These are phyloP conservation scores for Hemileia vastatrix DNA, from an alignment of 1,284 basidiomycete species.

Conservation along the genomic window DNA sequence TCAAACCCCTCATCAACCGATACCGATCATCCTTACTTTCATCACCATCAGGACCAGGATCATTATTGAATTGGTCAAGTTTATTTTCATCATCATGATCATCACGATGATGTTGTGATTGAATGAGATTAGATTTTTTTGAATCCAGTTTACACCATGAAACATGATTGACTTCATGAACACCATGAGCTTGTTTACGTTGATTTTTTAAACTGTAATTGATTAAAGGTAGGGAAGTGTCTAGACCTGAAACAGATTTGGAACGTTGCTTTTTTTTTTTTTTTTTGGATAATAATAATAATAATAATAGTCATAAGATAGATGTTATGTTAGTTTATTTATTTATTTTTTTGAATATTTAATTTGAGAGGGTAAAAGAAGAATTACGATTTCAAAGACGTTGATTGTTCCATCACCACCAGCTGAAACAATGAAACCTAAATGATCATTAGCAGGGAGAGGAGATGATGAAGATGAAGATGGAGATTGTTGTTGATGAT, in stretches of 20 bases:
- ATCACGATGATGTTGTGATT: conserved; percentile 13
- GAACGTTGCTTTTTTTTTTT: conserved; percentile 19
- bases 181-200: conserved; percentile 55
- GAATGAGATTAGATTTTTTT: conserved; percentile 18
- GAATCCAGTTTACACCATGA: conserved; percentile 54
- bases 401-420: conserved; percentile 68
- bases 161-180: conserved; percentile 66
- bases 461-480: no score
- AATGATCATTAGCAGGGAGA: conserved; percentile 33
- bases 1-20: conserved; percentile 53
- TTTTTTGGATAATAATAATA: conserved; percentile 15
- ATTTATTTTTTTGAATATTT: no score
- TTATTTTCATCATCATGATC: conserved; percentile 28
- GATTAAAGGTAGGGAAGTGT: conserved; percentile 29
- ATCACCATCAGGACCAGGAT: conserved; percentile 30
- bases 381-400: conserved; percentile 57
- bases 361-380: background rate
- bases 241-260: conserved; percentile 28
- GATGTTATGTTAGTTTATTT: conserved; percentile 27
- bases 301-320: conserved; percentile 34
- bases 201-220: conserved; percentile 47
- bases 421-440: conserved; percentile 65
- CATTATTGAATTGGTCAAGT: conserved; percentile 28
- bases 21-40: conserved; percentile 25
- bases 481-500: no score